Conservation (phyloP, 2,329 filamentous ascomycete species). For the Alternaria infectoria region DNA sequence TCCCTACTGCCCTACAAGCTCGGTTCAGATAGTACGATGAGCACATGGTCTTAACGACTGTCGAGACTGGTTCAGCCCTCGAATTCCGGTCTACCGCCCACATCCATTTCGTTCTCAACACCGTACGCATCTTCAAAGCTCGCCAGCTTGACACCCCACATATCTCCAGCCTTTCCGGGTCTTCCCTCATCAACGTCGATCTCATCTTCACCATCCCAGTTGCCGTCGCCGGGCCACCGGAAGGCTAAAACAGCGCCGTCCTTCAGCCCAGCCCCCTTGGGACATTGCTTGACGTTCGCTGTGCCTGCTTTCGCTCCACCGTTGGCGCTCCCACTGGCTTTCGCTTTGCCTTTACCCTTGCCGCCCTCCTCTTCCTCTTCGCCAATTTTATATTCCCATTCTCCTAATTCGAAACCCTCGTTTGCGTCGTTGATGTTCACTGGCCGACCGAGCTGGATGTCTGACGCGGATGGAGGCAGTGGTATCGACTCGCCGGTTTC, state of each 20-base stretch:
- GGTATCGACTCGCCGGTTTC: constrained; percentile 42
- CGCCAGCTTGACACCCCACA: constrained; percentile 46
- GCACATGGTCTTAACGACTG: too few species aligned
- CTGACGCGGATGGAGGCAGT: constrained; percentile 48
- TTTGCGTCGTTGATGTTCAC: constrained; percentile 49
- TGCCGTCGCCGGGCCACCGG: constrained; percentile 40
- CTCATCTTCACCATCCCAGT: constrained; percentile 25
- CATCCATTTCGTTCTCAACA: constrained; percentile 39
- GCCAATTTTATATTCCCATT: constrained; percentile 37
- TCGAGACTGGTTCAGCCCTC: too few species aligned
- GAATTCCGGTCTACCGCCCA: constrained; percentile 37
- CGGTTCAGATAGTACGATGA: too few species aligned
- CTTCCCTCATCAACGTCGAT: constrained; percentile 10
- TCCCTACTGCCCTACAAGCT: too few species aligned
- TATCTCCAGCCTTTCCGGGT: constrained; percentile 13
- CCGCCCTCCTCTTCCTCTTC: constrained; percentile 36
- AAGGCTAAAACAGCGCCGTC: constrained; percentile 48
- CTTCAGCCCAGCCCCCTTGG: constrained; percentile 45
- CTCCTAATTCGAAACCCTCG: constrained; percentile 49
- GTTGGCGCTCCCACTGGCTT: constrained; percentile 26
- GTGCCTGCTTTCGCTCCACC: constrained; percentile 1
- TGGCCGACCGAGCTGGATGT: constrained; percentile 52
- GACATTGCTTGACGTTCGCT: constrained; percentile 32
- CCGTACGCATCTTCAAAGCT: constrained; percentile 48
- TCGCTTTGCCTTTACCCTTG: constrained; percentile 52